These are phyloP conservation scores for Xylariaceae sp. DNA, from an alignment of 2,329 filamentous ascomycete genomes.

Conservation along the genomic window DNA sequence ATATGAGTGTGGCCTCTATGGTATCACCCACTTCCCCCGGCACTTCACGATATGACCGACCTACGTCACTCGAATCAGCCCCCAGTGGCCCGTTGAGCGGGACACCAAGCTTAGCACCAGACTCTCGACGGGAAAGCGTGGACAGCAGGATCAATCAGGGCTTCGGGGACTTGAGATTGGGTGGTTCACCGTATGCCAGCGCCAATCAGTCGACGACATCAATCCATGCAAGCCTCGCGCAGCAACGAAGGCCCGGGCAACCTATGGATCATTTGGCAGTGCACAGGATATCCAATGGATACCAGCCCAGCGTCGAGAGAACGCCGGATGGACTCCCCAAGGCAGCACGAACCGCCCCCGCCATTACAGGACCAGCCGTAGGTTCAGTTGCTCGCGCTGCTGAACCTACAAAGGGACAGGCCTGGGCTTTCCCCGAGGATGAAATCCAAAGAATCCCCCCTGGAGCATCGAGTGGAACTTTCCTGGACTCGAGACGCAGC, in stretches of 20 bases:
- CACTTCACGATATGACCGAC: constrained; percentile 42
- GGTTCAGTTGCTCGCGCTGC: constrained; percentile 66
- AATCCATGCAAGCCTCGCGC: constrained; percentile 66
- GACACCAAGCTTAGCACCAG: constrained; percentile 36
- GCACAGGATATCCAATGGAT: constrained; percentile 62
- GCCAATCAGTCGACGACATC: constrained; percentile 74
- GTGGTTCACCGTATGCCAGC: constrained; percentile 68
- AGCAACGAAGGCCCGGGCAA: constrained; percentile 58
- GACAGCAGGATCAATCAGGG: constrained; percentile 73
- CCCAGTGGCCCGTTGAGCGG: constrained; percentile 33
- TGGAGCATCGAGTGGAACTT: constrained; percentile 45
- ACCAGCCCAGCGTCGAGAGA: constrained; percentile 57
- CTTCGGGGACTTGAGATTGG: constrained; percentile 66
- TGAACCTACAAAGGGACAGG: constrained; percentile 76
- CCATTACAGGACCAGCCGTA: constrained; percentile 68
- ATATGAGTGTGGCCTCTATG: constrained; percentile 65
- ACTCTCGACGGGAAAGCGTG: constrained; percentile 71
- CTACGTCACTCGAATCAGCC: constrained; percentile 39
- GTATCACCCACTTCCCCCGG: constrained; percentile 56
- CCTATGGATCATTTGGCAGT: constrained; percentile 50
- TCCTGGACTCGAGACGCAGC: constrained; percentile 65
- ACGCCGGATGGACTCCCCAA: constrained; percentile 50
- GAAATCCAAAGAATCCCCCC: constrained; percentile 52
- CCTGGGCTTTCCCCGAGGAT: constrained; percentile 79
- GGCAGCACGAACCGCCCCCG: constrained; percentile 63